Percentiles rank a stretch among this genome's conserved stretches.
phyloP scores from a whole-genome alignment of 495 filamentous ascomycete species.

The Letharia columbiana region DNA sequence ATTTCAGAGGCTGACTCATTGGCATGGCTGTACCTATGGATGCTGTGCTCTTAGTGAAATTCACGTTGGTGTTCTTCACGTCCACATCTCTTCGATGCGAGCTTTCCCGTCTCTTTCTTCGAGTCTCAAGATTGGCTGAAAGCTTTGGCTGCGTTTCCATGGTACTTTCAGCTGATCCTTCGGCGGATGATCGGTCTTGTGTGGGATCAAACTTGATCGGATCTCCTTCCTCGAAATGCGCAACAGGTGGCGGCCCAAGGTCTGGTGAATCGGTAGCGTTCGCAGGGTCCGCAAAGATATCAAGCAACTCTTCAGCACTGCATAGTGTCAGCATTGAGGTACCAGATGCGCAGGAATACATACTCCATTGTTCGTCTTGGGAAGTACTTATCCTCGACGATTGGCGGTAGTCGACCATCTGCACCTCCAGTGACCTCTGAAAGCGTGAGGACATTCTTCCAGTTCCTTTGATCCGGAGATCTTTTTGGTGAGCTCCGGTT shows the following conservation, averaged over 20 bases:
- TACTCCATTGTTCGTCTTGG: slow-evolving; percentile 69
- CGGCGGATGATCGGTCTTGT: slow-evolving; percentile 5
- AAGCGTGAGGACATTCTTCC: slow-evolving; percentile 35
- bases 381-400: slow-evolving; percentile 73
- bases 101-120: slow-evolving; percentile 44
- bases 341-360: slow-evolving; percentile 22
- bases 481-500: slow-evolving; percentile 15
- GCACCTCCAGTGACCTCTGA: slow-evolving; percentile 44
- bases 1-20: slow-evolving; percentile 28
- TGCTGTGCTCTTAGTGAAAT: neutral
- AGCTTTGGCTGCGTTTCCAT: slow-evolving; percentile 23
- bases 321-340: slow-evolving; percentile 18
- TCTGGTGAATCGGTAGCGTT: slow-evolving; percentile 53
- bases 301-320: slow-evolving; percentile 39
- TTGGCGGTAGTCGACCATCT: slow-evolving; percentile 68
- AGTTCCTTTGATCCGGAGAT: slow-evolving; percentile 37
- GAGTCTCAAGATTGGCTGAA: slow-evolving; percentile 42
- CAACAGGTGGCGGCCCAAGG: slow-evolving; percentile 56
- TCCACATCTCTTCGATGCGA: slow-evolving; percentile 19
- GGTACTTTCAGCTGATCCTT: slow-evolving; percentile 14
- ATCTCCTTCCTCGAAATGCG: slow-evolving; percentile 54
- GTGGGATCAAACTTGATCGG: slow-evolving; percentile 46
- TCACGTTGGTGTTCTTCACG: neutral
- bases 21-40: neutral
- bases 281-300: slow-evolving; percentile 40